Conservation (phyloP, 345 rosid species). For the Pseudoturritis turrita region DNA sequence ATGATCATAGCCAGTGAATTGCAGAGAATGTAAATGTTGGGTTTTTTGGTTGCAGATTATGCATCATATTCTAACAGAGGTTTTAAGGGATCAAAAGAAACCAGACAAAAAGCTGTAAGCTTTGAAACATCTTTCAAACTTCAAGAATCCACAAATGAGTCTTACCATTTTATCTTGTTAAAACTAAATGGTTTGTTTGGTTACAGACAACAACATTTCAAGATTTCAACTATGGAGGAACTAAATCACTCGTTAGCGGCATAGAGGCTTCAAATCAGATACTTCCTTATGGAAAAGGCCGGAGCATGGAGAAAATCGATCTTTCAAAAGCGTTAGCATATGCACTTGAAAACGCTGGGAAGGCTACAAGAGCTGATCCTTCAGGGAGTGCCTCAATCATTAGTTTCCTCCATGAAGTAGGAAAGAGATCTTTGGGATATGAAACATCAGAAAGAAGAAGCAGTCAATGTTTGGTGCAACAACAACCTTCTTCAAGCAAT, state of each 20-base stretch:
- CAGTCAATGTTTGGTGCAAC: neutral
- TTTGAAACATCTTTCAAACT: neutral
- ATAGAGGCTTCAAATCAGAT: conserved; percentile 46
- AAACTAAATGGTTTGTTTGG: conserved; percentile 10
- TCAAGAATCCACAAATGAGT: neutral
- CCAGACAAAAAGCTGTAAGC: conserved; percentile 49
- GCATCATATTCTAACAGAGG: conserved; percentile 51
- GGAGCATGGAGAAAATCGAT: conserved; percentile 47
- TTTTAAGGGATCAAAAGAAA: conserved; percentile 44
- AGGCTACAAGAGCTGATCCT: conserved; percentile 47
- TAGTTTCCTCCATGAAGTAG: conserved; percentile 57
- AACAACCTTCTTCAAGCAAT: conserved; percentile 36
- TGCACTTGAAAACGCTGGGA: conserved; percentile 77
- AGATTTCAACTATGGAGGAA: conserved; percentile 35
- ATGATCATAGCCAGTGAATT: neutral
- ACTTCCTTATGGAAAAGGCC: conserved; percentile 47
- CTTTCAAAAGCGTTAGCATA: conserved; percentile 66
- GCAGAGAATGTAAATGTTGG: neutral
- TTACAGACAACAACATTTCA: conserved; percentile 42
- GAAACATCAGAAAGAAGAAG: conserved; percentile 43
- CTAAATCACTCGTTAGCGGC: conserved; percentile 26
- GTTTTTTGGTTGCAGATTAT: conserved; percentile 25
- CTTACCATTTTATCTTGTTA: neutral
- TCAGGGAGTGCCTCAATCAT: conserved; percentile 47
- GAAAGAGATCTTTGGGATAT: conserved; percentile 47